Base-by-base conservation (phyloP, 2,329 filamentous ascomycete genomes). In the Coniochaeta sp. region DNA sequence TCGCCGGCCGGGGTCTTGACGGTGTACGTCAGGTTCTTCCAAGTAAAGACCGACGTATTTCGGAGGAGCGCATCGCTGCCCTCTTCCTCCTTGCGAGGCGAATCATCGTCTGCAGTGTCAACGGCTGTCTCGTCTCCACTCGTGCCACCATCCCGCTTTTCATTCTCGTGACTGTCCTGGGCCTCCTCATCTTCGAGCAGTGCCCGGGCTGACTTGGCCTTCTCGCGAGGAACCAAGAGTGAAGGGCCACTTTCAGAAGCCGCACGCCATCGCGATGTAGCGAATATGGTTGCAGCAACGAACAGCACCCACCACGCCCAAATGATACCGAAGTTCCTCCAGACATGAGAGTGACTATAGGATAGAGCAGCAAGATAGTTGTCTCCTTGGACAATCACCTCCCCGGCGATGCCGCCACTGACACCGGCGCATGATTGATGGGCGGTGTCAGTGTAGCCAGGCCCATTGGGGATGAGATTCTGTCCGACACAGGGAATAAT, bases 11-110 rank as follows among this genome's bases (percentile, higher is more conserved):
- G 52, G 2, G 57, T 58, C 1, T 85, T 85, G 1, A 92, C 86
- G 0, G 81, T 87, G 63, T 90, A 92, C 47, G 85, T 75, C 24
- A 89, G 74, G n/a, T n/a, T n/a, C n/a, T n/a, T n/a, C n/a, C n/a
- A n/a, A n/a, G n/a, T n/a, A n/a, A n/a, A n/a, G n/a, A 57, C 89
- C 73, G 87, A 70, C 27, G 35, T 22, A 1, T 20, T 30, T 3
- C 53, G 49, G 46, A 26, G 28, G 24, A 33, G 31, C 30, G 8
- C 49, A 18, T 32, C 26, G 35, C 51, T 42, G 9, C 42, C 46
- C n/a, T n/a, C n/a, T n/a, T n/a, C n/a, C n/a, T n/a, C n/a, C n/a
- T n/a, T n/a, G n/a, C n/a, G n/a, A 32, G 30, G 49, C 27, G 18
- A 9, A 9, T 32, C n/a, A 9, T 32, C 30, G 30, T 9, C 30